Base-by-base conservation (phyloP, 2,329 filamentous ascomycete species). In the Microcera coccophila region DNA sequence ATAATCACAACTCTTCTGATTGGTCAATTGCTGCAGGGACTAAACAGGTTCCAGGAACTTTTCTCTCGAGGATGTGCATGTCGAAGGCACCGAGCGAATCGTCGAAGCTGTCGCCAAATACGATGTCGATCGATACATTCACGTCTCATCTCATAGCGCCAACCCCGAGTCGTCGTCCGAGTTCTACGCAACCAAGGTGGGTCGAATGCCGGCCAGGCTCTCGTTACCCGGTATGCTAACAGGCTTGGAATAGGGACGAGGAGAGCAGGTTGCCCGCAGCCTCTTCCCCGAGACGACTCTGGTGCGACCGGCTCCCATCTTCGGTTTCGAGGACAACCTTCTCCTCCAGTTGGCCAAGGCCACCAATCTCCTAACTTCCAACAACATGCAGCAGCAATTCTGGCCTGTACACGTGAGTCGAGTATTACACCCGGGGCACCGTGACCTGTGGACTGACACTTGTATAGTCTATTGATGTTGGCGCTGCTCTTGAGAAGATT, bases 211-310 rank as follows among this genome's bases (percentile, higher is more conserved):
- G 8, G 15, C 11, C 7, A 5, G n/a, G 15, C n/a, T n/a, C 5
- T 32, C 11, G 15, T 8, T 8, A 15, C 29, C 9, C 15, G 12
- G 8, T n/a, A 15, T 32, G 15, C 42, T 60, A 41, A 64, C 38
- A n/a, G n/a, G 8, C 14, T 5, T 4, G n/a, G 11, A 28, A 18
- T 48, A 85, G 85, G 90, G 76, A 47, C 79, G 76, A 61, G 87
- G 87, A 55, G 93, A 98, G 72, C 75, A 85, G 63, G 79, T 94
- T 37, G 93, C 84, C 35, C 84, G 91, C 49, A 81, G 78, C 58
- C 90, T 97, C 63, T 98, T 90, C 74, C 93, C 93, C 19, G 93
- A 98, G 71, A 95, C 93, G 15, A 98, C 93, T 35, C 90, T 98
- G 57, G 93, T 98, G 52, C 83, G 93, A 51, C 93, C 93, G 34